These are phyloP conservation scores for Serendipita indica DNA, from an alignment of 768 basidiomycete genomes.

Conservation along the genomic window DNA sequence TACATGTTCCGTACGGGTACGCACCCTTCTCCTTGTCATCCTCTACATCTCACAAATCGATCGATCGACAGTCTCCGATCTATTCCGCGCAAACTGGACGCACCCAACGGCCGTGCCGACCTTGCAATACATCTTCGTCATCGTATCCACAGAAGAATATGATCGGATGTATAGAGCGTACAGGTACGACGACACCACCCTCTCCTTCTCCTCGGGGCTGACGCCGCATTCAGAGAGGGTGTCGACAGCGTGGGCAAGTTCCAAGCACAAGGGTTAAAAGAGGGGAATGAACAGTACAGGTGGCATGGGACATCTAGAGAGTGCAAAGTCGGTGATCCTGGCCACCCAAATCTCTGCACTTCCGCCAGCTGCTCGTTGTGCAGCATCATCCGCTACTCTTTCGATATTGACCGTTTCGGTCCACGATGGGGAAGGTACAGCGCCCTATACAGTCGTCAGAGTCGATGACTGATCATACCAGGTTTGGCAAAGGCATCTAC, in stretches of 20 bases:
- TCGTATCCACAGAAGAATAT: slow-evolving; percentile 4
- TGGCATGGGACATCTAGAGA: slow-evolving; percentile 54
- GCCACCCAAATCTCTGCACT: slow-evolving; percentile 33
- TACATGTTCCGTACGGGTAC: neutral
- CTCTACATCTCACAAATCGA: neutral
- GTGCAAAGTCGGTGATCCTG: slow-evolving; percentile 41
- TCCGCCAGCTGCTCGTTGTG: slow-evolving; percentile 41
- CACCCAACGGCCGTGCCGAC: neutral
- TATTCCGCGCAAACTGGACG: neutral
- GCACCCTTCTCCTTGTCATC: too few relatives aligned
- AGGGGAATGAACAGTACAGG: slow-evolving; percentile 42
- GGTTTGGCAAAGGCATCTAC: slow-evolving; percentile 59
- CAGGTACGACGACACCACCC: neutral
- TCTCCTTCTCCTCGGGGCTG: neutral
- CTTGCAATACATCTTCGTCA: neutral
- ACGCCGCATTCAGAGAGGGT: neutral
- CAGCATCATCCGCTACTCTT: slow-evolving; percentile 41
- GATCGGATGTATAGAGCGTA: slow-evolving; percentile 5
- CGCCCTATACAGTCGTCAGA: slow-evolving; percentile 43
- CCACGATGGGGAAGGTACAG: neutral
- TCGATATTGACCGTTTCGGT: slow-evolving; percentile 47
- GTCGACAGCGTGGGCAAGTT: slow-evolving; percentile 50
- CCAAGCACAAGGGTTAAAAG: slow-evolving; percentile 33
- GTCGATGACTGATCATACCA: slow-evolving; percentile 21
- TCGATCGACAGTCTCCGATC: neutral